Base-by-base conservation (phyloP, 2,329 filamentous ascomycete genomes). In the Trichoderma sp. region DNA sequence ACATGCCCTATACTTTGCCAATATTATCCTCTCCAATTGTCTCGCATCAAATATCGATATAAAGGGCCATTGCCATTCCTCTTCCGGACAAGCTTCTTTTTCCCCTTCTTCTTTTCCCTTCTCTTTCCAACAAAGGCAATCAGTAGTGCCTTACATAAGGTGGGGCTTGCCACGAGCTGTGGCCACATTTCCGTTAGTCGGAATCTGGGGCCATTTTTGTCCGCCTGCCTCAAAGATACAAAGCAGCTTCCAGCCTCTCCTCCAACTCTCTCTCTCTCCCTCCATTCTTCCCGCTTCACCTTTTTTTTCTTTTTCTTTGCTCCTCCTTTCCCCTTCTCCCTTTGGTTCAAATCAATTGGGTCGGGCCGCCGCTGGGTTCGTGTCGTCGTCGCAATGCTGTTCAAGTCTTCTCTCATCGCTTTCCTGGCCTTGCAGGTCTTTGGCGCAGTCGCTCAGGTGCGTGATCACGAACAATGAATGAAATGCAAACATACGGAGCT, bases 371-470 rank as follows among this genome's bases (percentile, higher is more conserved):
- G 31, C 33, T 68, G 41, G 69, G 65, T 75, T 67, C 76, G 74
- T 75, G 60, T 73, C 69, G 71, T 69, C 81, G 72, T 69, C 81
- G 78, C 75, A 76, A 97, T 97, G 94, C 91, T 92, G 86, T 91
- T 94, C 85, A 92, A 91, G 86, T 89, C 93, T 81, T 91, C 93
- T 80, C 88, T 93, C 76, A 86, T 96, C 81, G 92, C 92, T 80
- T 86, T 95, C 77, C 87, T 95, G 84, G 93, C 93, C 77, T 86
- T 94, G 80, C 90, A 91, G 83, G 89, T 92, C 79, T 86, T 93
- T 78, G 88, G 90, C 83, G 91, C 89, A 80, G 88, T 91, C 80
- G 91, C 91, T 76, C 89, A 91, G 81, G 87, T 93, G 87, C 82
- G 91, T 62, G 33, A 31, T 64, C 16, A 27, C 9, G n/a, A 21